Base-by-base conservation (phyloP, 2,329 filamentous ascomycete species). In the Sporothrix mexicana region DNA sequence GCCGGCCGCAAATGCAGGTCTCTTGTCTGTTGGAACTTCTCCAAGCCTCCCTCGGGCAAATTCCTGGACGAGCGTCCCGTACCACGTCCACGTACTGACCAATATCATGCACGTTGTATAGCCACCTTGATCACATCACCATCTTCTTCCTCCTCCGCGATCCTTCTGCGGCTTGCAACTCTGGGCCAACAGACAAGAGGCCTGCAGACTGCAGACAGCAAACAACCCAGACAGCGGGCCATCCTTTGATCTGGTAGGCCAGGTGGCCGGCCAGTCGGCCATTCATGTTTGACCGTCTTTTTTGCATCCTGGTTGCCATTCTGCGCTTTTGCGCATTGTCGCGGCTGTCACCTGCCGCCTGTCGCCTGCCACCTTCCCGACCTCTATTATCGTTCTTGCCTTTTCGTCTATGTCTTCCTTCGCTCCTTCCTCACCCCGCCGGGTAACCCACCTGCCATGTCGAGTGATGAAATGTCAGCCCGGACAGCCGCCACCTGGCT, bases 391-490 rank as follows among this genome's bases (percentile, higher is more conserved):
- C 30, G 30, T 36, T 36, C 30, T 64, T 23, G 25, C 17, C 13
- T 13, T 66, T 49, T 66, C 62, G 4, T 49, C 9, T 49, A 2
- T n/a, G 25, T 3, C 13, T 30, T 49, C 10, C 36, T 13, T 13
- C 15, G n/a, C 12, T 25, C 13, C 43, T 25, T 36, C 25, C n/a
- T 66, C 59, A 25, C n/a, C 36, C 10, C 41, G n/a, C 59, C 59
- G 36, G n/a, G 36, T 45, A 45, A 43, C 30, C 30, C 59, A 23
- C 59, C 59, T 43, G 9, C 30, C 59, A 64, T n/a, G n/a, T n/a
- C n/a, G n/a, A n/a, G n/a, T n/a, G n/a, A n/a, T n/a, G 36, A 43
- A 36, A 36, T 64, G 59, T 64, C 59, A 64, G 59, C 59, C 59
- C 59, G 36, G 41, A 45, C 59, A 45, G 59, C 59, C 41, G 59